Percentiles rank a stretch among this genome's conserved stretches.
Conservation (phyloP, 2,329 filamentous ascomycete species). For the Neonectria ditissima region DNA sequence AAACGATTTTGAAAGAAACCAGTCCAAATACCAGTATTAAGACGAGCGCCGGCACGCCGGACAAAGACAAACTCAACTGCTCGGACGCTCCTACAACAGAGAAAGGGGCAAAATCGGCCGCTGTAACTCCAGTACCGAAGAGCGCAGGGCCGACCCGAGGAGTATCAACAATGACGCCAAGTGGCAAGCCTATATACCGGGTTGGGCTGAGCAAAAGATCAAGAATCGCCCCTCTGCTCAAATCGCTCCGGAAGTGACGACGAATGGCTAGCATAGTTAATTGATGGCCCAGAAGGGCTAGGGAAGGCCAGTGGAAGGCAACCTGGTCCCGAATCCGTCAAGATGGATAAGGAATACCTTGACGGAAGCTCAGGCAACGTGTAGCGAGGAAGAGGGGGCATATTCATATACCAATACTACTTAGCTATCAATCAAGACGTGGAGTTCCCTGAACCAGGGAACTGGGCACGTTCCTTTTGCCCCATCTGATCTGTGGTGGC, state of each 20-base stretch:
- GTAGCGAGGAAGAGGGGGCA: too few species aligned
- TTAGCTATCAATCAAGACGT: background rate
- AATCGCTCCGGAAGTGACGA: constrained; percentile 58
- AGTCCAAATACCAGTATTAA: constrained; percentile 10
- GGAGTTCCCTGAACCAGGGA: background rate
- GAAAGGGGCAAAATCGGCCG: constrained; percentile 18
- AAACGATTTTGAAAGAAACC: constrained; percentile 27
- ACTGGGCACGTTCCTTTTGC: background rate
- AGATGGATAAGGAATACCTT: background rate
- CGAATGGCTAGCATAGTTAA: background rate
- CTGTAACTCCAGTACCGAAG: constrained; percentile 7
- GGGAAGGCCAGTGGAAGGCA: background rate
- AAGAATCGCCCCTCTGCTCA: constrained; percentile 64
- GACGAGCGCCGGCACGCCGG: constrained; percentile 5
- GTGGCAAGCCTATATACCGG: constrained; percentile 58
- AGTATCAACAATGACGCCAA: constrained; percentile 29
- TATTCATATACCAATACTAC: background rate
- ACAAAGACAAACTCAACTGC: constrained; percentile 17
- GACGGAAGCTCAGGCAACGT: too few species aligned
- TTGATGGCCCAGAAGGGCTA: background rate
- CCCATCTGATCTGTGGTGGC: background rate
- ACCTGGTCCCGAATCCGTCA: background rate
- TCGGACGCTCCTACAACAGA: constrained; percentile 3
- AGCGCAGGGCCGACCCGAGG: constrained; percentile 32
- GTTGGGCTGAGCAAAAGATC: constrained; percentile 64